Base-by-base conservation (phyloP, 805 yeast species). In the Metahyphopichia silvanorum region DNA sequence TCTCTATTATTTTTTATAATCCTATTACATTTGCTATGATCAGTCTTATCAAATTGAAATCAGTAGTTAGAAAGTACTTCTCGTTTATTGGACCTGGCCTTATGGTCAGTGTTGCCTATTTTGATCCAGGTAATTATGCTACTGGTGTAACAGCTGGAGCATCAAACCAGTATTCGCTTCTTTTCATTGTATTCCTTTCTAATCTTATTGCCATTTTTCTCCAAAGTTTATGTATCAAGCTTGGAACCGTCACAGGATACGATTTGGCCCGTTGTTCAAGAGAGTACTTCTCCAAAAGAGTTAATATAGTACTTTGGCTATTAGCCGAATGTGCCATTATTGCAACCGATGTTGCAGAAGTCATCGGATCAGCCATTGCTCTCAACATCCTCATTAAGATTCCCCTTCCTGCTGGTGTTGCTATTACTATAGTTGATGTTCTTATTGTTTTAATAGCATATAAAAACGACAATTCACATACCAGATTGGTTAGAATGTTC, bases 111-210 rank as follows among this genome's bases (percentile, higher is more conserved):
- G 76, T 70, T 25, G 74, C 76, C 2, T 71, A 71, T 42, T 69
- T 71, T 70, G 77, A 71, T 42, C 77, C 77, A 10, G 77, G 77
- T 47, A 71, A 71, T 42, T 69, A 71, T 40, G 69, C 76, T 17
- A 69, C 76, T 2, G 71, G 70, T 37, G 53, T 67, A 24, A 54
- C 66, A 8, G 76, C 74, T 4, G 77, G 77, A 37, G 68, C 77
- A 1, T 44, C 61, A 17, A 69, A 70, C 40, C 44, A 51, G 38
- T 71, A 51, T 43, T 58, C 74, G 9, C 53, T 71, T 25, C 51
- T 71, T 16, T 69, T 67, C 38, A 53, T 71, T 33, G 66, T 68
- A 25, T 47, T 71, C 3, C 33, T 69, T 14, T 64, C 75, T 25
- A 69, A 66, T 39, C 21, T 67, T n/a, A 65, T 70, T 17, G 77